Evolutionary conservation across 176 grass and related monocot genomes (phyloP), one percentile per base, ranked within the genome.

Genomic region (Eleusine coracana): DNA sequence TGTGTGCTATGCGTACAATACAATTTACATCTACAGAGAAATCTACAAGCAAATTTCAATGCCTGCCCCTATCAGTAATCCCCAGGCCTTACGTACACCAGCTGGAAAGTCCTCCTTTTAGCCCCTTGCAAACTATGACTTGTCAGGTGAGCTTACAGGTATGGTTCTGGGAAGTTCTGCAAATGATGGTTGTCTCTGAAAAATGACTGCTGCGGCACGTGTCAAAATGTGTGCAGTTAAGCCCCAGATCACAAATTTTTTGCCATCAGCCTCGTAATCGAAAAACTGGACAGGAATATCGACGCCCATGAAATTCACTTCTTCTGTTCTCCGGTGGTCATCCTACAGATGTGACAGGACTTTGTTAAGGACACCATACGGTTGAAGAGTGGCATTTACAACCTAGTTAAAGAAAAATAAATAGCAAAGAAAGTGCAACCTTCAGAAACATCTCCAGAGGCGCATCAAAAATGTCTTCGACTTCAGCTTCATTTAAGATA

Each of bases 361-460:
- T 13, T 21, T 8, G 49, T 54, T 60, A 75, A 31, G 31, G 15
- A 31, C 20, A 80, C 36, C 34, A 31, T 44, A 74, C 31, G 5
- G 38, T 56, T 38, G 18, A 16, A 81, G 9, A 18, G 36, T 0
- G 60, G 70, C 12, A 55, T 48, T 15, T 10, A 40, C 1, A 25
- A 8, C 77, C n/a, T 20, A 10, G 6, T 36, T 15, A 1, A 27
- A 62, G n/a, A 45, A 44, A 12, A 45, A 59, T 20, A 21, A 36
- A 12, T 36, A 18, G 2, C 28, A 62, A 31, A 73, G 68, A 62
- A 17, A 66, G 20, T 56, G 59, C 1, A 90, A 98, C 96, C 96
- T 93, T 95, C 45, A 98, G 85, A 76, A 98, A 98, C 96, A 98
- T 98, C 71, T 93, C 96, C 7, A 98, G 77, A 55, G 96, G 96